Percentiles rank a stretch among this genome's conserved stretches.
phyloP scores from a whole-genome alignment of 2,329 filamentous ascomycete species.

The Microcyclosporella mali region DNA sequence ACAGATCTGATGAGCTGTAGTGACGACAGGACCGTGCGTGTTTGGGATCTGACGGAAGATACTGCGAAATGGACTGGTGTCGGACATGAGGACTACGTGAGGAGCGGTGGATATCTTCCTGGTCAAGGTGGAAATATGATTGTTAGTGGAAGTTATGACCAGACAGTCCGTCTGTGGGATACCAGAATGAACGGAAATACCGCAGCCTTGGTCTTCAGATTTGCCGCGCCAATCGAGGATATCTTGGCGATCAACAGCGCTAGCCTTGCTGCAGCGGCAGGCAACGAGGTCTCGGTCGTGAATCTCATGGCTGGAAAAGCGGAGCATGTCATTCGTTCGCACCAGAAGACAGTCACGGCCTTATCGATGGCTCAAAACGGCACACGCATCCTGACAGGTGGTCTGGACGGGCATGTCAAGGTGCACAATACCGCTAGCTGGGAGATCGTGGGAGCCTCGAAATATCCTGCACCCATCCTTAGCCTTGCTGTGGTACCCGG shows the following conservation, averaged over 20 bases:
- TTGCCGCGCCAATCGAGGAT: constrained; percentile 78
- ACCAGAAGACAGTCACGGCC: constrained; percentile 95
- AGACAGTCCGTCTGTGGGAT: constrained; percentile 91
- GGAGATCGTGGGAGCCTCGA: constrained; percentile 93
- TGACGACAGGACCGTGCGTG: constrained; percentile 84
- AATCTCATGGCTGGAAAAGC: constrained; percentile 89
- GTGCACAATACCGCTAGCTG: constrained; percentile 89
- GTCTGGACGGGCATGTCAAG: constrained; percentile 92
- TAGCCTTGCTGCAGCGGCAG: constrained; percentile 75
- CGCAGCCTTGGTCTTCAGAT: constrained; percentile 89
- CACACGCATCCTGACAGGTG: constrained; percentile 75
- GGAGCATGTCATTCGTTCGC: constrained; percentile 78
- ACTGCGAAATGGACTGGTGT: constrained; percentile 69
- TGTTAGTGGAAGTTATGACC: constrained; percentile 88
- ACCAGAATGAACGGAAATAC: constrained; percentile 61
- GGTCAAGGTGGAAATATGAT: constrained; percentile 61
- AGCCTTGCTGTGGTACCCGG: constrained; percentile 70
- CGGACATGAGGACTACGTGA: constrained; percentile 89
- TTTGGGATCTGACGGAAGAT: constrained; percentile 88
- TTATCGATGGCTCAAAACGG: constrained; percentile 76
- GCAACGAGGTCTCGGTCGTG: constrained; percentile 81
- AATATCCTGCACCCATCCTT: constrained; percentile 87
- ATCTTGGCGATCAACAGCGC: constrained; percentile 85
- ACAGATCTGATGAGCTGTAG: constrained; percentile 83
- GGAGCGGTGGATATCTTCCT: constrained; percentile 80